Evolutionary conservation across 225 moss, liverwort and hornwort genomes (phyloP), one percentile per base, ranked within the genome.

Genomic region (Polytrichum commune): DNA sequence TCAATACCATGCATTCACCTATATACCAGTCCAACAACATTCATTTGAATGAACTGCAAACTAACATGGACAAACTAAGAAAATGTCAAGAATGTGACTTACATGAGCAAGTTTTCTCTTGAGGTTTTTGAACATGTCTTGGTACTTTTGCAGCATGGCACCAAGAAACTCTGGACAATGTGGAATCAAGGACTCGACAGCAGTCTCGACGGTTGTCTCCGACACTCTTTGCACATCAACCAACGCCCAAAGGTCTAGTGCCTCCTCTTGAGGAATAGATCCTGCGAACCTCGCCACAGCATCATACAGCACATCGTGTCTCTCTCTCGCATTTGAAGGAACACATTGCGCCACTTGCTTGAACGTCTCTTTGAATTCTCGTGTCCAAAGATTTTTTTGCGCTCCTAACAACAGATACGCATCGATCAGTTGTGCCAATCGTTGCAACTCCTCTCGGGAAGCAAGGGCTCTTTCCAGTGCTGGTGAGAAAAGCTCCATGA

Each of bases 81-180:
- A 26, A 13, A 13, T 46, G 46, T 46, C 16, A 54, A 8, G 27
- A 62, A 71, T 54, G 55, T 56, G 24, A 57, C 62, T 76, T 65
- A 79, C 73, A 66, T 18, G 18, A 56, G 69, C 65, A 18, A 73
- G 19, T 30, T 77, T 77, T 65, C 62, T 67, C 74, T 84, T 84
- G 20, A 65, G 55, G 54, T 58, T 25, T 25, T 54, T 63, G 63
- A 29, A 22, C 30, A 72, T 66, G 10, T 70, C 68, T 64, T 64
- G 54, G 8, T 19, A 55, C 64, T 64, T 67, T 29, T 27, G 38
- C 54, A 80, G 25, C 35, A 84, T 80, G 18, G 29, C 27, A 6
- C 26, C 62, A 18, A 35, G 26, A 23, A 29, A 80, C 26, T 60
- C 71, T 23, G 53, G 16, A 19, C 67, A 35, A 1, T 62, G 66